Percentiles rank a stretch among this genome's conserved stretches.
Evolutionary conservation across 2,329 filamentous ascomycete species (phyloP).

Genomic region (Fusarium incarnatum): DNA sequence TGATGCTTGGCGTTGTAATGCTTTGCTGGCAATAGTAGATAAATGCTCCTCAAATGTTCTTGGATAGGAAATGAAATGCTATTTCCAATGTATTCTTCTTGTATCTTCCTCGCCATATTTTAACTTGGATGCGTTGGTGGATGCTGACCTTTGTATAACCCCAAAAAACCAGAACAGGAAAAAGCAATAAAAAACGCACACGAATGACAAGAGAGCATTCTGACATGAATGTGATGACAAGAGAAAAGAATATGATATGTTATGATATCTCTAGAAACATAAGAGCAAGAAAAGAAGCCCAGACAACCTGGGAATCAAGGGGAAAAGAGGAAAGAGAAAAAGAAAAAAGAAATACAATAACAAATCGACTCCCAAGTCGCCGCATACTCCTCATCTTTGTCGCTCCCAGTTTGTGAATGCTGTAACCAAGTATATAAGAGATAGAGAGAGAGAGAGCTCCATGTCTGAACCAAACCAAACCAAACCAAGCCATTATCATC

Average conservation of each 20-base stretch:
- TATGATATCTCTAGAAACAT: slow-evolving; percentile 5
- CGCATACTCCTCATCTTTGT: slow-evolving; percentile 32
- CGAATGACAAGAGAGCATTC: slow-evolving; percentile 6
- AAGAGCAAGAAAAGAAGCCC: background rate
- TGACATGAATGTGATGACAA: background rate
- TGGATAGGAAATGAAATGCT: background rate
- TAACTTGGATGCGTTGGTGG: slow-evolving; percentile 9
- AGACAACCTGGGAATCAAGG: background rate
- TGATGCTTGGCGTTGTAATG: background rate
- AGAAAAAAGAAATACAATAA: background rate
- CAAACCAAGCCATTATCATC: background rate
- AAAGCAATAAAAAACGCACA: slow-evolving; percentile 10
- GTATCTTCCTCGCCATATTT: slow-evolving; percentile 4
- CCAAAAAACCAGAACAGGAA: background rate
- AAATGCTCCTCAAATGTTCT: background rate
- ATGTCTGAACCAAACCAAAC: background rate
- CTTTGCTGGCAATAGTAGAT: too few species aligned
- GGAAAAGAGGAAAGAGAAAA: background rate
- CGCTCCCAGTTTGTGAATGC: slow-evolving; percentile 18
- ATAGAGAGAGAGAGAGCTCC: slow-evolving; percentile 14
- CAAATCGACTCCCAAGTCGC: slow-evolving; percentile 25
- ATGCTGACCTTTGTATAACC: slow-evolving; percentile 35
- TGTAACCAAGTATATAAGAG: slow-evolving; percentile 6
- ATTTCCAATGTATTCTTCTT: background rate
- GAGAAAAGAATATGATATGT: slow-evolving; percentile 13